These are phyloP conservation scores for Magnolia sinica DNA, from an alignment of 164 flowering plant species.

Conservation along the genomic window DNA sequence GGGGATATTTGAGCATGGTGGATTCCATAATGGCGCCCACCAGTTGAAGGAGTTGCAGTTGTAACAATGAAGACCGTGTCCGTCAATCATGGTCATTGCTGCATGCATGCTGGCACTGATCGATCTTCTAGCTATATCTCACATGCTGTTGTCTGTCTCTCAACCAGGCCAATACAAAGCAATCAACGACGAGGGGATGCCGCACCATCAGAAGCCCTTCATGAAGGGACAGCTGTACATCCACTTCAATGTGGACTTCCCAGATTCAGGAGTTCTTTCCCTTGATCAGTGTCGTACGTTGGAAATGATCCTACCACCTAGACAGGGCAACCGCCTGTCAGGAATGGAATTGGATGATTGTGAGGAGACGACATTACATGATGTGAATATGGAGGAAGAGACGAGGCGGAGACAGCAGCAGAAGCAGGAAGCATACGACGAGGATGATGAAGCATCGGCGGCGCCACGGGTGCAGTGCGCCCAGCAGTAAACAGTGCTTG, in stretches of 20 bases:
- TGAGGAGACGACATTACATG: slow-evolving; percentile 66
- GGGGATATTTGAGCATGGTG: too few species aligned
- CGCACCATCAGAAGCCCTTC: slow-evolving; percentile 54
- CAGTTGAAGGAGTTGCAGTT: too few species aligned
- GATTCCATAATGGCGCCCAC: too few species aligned
- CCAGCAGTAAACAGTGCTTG: slow-evolving; percentile 19
- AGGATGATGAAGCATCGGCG: slow-evolving; percentile 44
- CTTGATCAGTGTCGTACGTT: slow-evolving; percentile 40
- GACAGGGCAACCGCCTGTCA: slow-evolving; percentile 25
- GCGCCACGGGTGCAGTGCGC: slow-evolving; percentile 59
- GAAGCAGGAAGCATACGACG: slow-evolving; percentile 34
- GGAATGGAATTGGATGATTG: slow-evolving; percentile 55
- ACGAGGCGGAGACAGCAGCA: slow-evolving; percentile 47
- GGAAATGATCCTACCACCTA: slow-evolving; percentile 40
- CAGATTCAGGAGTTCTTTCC: slow-evolving; percentile 46
- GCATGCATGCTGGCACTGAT: too few species aligned
- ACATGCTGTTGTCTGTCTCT: too few species aligned
- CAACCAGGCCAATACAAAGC: slow-evolving; percentile 56
- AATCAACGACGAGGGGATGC: slow-evolving; percentile 74
- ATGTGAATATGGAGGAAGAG: slow-evolving; percentile 62
- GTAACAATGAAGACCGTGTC: too few species aligned
- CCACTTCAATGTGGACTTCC: slow-evolving; percentile 57
- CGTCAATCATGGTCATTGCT: too few species aligned
- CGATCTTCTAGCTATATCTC: too few species aligned
- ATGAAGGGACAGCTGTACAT: slow-evolving; percentile 58